These are phyloP conservation scores for Ajuga reptans DNA, from an alignment of 305 asterid species.

Conservation along the genomic window DNA sequence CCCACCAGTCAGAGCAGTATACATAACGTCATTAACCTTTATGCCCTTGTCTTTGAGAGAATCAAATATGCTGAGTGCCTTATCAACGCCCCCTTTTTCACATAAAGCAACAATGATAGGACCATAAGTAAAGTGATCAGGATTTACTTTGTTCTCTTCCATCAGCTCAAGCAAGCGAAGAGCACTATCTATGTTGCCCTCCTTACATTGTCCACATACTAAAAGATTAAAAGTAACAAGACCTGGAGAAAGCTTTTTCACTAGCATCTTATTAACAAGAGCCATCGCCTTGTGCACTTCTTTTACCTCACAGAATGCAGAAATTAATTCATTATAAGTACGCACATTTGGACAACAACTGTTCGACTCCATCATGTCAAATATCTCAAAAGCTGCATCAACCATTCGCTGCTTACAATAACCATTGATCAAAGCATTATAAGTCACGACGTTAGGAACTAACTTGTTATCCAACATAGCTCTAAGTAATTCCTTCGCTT, in stretches of 20 bases:
- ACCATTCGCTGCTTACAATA: constrained; percentile 60
- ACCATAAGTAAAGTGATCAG: constrained; percentile 64
- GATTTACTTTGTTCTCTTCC: constrained; percentile 52
- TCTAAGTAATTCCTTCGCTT: constrained; percentile 39
- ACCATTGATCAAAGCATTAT: constrained; percentile 64
- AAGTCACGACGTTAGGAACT: constrained; percentile 53
- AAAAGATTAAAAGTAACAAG: constrained; percentile 55
- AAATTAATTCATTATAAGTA: constrained; percentile 71
- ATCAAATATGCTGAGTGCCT: constrained; percentile 41
- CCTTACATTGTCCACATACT: constrained; percentile 69
- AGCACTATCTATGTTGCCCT: constrained; percentile 54
- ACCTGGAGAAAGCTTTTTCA: constrained; percentile 42
- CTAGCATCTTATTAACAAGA: constrained; percentile 51
- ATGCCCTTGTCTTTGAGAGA: constrained; percentile 50
- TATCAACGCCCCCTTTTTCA: constrained; percentile 45
- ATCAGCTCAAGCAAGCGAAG: constrained; percentile 56
- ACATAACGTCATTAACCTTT: constrained; percentile 45
- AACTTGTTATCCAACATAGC: constrained; percentile 41
- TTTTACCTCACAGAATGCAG: constrained; percentile 47
- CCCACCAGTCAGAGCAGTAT: constrained; percentile 62
- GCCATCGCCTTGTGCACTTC: constrained; percentile 66
- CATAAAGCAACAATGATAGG: constrained; percentile 55
- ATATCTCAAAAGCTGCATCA: constrained; percentile 47
- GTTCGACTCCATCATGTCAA: constrained; percentile 46
- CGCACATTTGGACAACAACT: constrained; percentile 54